phyloP scores from a whole-genome alignment of 257 asterid species.

The Verbascum thapsus region DNA sequence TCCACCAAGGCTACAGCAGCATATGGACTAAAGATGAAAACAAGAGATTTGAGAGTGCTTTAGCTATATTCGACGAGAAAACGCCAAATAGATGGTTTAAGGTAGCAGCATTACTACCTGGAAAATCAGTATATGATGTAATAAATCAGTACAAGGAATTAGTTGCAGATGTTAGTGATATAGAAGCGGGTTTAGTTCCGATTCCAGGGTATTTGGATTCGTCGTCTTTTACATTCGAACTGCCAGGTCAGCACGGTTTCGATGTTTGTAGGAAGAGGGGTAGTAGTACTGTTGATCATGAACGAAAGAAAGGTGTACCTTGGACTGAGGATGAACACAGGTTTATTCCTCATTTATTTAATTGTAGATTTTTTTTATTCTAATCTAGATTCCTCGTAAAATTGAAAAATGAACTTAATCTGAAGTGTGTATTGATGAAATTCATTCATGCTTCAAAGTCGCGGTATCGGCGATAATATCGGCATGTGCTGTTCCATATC shows the following conservation, averaged over 20 bases:
- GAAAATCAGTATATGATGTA: slow-evolving; percentile 72
- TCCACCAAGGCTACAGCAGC: slow-evolving; percentile 40
- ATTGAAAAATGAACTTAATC: too few species aligned
- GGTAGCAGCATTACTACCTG: slow-evolving; percentile 78
- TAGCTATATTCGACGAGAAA: slow-evolving; percentile 72
- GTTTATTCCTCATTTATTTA: slow-evolving; percentile 36
- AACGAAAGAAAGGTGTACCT: slow-evolving; percentile 79
- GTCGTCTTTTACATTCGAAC: slow-evolving; percentile 63
- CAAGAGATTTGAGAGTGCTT: slow-evolving; percentile 76
- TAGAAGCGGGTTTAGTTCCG: slow-evolving; percentile 82
- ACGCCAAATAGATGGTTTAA: slow-evolving; percentile 72
- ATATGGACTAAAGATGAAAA: slow-evolving; percentile 84
- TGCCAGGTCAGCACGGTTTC: slow-evolving; percentile 43
- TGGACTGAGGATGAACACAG: slow-evolving; percentile 98
- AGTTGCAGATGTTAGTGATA: slow-evolving; percentile 69
- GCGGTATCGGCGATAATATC: too few species aligned
- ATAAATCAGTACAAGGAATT: slow-evolving; percentile 69
- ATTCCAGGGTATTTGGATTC: slow-evolving; percentile 60
- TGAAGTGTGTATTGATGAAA: slow-evolving; percentile 15
- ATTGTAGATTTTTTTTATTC: too few species aligned
- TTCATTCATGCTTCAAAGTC: too few species aligned
- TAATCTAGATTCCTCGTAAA: too few species aligned
- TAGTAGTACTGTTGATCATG: slow-evolving; percentile 56
- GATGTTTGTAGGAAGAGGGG: slow-evolving; percentile 60
- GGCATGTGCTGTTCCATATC: too few species aligned